phyloP scores from a whole-genome alignment of 2,329 filamentous ascomycete species.

The Pezicula carpinea region DNA sequence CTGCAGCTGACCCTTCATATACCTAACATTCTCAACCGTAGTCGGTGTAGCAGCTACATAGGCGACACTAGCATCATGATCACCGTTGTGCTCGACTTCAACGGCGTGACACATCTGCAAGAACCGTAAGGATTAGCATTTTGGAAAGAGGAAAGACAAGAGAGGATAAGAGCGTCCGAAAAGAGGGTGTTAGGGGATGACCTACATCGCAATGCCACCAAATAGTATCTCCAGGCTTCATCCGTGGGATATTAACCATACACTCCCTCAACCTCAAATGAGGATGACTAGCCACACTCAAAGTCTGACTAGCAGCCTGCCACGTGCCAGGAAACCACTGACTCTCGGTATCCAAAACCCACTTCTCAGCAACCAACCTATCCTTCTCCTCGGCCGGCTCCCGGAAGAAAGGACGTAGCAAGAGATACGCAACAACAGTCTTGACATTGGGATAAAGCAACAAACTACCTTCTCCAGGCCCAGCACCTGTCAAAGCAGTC shows the following conservation, averaged over 20 bases:
- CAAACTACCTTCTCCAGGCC: conserved; percentile 32
- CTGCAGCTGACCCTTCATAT: conserved; percentile 27
- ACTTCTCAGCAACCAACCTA: conserved; percentile 32
- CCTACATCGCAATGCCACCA: conserved; percentile 38
- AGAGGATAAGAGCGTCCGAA: background rate
- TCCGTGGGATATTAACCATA: conserved; percentile 33
- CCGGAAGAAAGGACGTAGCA: conserved; percentile 38
- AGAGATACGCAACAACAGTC: conserved; percentile 33
- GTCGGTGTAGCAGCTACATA: conserved; percentile 34
- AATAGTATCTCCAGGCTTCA: conserved; percentile 35
- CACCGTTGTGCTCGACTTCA: conserved; percentile 33
- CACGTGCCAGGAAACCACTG: conserved; percentile 35
- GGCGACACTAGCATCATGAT: conserved; percentile 28
- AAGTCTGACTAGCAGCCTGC: conserved; percentile 29
- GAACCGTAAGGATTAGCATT: background rate
- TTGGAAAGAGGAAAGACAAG: background rate
- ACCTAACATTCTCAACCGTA: conserved; percentile 26
- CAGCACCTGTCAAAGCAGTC: conserved; percentile 35
- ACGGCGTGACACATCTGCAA: conserved; percentile 33
- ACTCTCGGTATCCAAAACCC: conserved; percentile 29
- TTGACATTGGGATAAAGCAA: conserved; percentile 36
- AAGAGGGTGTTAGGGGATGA: background rate
- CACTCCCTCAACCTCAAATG: conserved; percentile 34
- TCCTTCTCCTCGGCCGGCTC: conserved; percentile 27
- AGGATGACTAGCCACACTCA: conserved; percentile 33